phyloP scores from a whole-genome alignment of 495 filamentous ascomycete genomes.

The Penicillium manginii region DNA sequence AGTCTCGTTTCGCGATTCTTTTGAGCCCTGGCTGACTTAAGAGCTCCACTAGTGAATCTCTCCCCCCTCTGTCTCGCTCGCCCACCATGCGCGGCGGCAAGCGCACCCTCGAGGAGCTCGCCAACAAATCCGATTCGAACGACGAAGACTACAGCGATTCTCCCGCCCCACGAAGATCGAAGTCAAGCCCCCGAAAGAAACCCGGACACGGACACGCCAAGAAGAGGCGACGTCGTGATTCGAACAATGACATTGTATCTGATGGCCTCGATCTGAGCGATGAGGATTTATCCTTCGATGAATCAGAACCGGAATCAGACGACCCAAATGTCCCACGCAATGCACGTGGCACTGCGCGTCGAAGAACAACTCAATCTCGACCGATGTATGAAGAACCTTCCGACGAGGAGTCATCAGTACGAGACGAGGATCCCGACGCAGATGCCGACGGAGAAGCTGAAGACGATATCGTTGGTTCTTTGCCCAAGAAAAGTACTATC shows the following conservation, averaged over 20 bases:
- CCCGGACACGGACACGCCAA: conserved; percentile 48
- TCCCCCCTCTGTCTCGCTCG: background rate
- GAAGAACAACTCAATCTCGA: conserved; percentile 59
- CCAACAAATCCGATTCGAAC: conserved; percentile 81
- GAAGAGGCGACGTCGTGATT: conserved; percentile 58
- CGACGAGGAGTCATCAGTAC: conserved; percentile 23
- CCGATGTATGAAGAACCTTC: conserved; percentile 43
- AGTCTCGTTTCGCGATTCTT: background rate
- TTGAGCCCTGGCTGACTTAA: background rate
- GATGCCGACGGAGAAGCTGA: conserved; percentile 46
- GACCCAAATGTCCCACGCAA: conserved; percentile 65
- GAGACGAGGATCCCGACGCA: conserved; percentile 25
- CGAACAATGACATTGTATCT: conserved; percentile 61
- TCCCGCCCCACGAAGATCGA: conserved; percentile 37
- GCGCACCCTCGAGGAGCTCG: conserved; percentile 73
- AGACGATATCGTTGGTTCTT: conserved; percentile 28
- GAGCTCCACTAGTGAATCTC: conserved; percentile 5
- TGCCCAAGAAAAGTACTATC: conserved; percentile 38
- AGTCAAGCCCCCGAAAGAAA: conserved; percentile 42
- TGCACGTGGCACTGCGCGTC: conserved; percentile 70
- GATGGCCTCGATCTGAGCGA: conserved; percentile 69
- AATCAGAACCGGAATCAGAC: conserved; percentile 63
- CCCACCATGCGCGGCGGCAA: conserved; percentile 54
- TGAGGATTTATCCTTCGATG: conserved; percentile 63
- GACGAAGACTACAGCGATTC: conserved; percentile 73